A percentile compares a stretch with the other conserved stretches of the same genome.
phyloP scores from a whole-genome alignment of 1,139 yeast species.

The Nakaseomyces sp. region DNA sequence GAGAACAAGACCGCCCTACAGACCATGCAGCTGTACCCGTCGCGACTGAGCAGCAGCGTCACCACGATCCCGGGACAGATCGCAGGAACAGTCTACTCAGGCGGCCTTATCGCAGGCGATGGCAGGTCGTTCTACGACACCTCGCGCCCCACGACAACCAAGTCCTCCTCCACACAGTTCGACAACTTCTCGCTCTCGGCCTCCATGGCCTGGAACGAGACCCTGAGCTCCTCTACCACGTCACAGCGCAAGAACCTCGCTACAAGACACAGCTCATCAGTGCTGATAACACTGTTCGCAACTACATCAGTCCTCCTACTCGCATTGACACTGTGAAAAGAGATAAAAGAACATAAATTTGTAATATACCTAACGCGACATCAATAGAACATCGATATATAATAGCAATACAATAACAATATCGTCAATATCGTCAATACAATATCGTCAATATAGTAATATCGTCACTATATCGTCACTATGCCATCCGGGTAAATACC shows the following conservation, averaged over 20 bases:
- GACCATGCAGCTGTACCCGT: conserved; percentile 29
- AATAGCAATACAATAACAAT: too few species aligned
- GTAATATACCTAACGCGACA: too few species aligned
- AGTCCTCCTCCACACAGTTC: conserved; percentile 10
- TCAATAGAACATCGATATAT: too few species aligned
- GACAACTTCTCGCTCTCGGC: conserved; percentile 10
- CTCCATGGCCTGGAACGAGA: conserved; percentile 9
- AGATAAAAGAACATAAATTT: too few species aligned
- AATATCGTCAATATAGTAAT: too few species aligned
- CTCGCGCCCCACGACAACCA: conserved; percentile 16
- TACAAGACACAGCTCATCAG: neutral
- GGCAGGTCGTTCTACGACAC: conserved; percentile 28
- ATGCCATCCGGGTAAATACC: too few species aligned
- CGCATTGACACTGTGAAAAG: neutral
- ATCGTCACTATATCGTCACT: too few species aligned
- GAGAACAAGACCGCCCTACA: conserved; percentile 30
- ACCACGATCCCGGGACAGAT: conserved; percentile 23
- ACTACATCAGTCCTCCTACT: neutral
- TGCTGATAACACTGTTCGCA: neutral
- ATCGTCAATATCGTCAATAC: too few species aligned
- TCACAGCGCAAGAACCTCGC: neutral
- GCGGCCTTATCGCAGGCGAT: conserved; percentile 24
- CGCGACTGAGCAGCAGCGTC: conserved; percentile 11
- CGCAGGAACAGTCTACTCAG: conserved; percentile 25
- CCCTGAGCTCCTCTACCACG: neutral